These are phyloP conservation scores for Phytophthora rubi DNA, from an alignment of 352 stramenopile genomes.

Conservation along the genomic window DNA sequence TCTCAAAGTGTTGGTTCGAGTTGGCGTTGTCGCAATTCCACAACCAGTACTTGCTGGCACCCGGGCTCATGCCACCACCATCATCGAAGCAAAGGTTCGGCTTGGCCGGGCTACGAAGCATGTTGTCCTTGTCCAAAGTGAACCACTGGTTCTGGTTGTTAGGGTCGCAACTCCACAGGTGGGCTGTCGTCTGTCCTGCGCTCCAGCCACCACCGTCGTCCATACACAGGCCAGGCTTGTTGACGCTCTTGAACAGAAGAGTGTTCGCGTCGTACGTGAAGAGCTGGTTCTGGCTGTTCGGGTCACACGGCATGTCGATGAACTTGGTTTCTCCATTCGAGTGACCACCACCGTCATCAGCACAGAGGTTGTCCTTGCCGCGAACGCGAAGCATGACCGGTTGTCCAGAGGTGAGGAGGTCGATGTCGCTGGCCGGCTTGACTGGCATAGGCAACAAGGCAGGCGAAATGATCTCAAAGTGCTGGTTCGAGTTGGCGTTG, in stretches of 20 bases:
- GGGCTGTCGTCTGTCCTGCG: background rate
- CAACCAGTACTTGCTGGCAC: background rate
- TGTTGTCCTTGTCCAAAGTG: conserved; percentile 19
- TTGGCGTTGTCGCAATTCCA: conserved; percentile 25
- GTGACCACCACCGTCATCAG: conserved; percentile 29
- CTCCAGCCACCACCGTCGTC: conserved; percentile 32
- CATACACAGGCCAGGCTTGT: conserved; percentile 34
- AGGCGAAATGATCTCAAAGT: conserved; percentile 22
- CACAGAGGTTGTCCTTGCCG: conserved; percentile 26
- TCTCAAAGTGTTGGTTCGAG: conserved; percentile 32
- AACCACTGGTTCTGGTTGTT: conserved; percentile 39
- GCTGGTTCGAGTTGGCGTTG: conserved; percentile 21
- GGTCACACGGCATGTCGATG: conserved; percentile 19
- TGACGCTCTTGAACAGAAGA: conserved; percentile 29
- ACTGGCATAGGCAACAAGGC: background rate
- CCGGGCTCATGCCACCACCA: background rate
- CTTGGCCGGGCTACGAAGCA: conserved; percentile 32
- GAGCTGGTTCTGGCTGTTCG: conserved; percentile 25
- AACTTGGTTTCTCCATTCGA: conserved; percentile 12
- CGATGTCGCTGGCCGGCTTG: too few species aligned
- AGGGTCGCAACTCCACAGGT: conserved; percentile 29
- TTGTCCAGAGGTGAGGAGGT: background rate
- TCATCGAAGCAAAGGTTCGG: conserved; percentile 36
- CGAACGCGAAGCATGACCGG: conserved; percentile 7
- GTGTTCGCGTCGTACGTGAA: conserved; percentile 36